Conservation (phyloP, 106 monocot species). For the Apostasia ramifera region DNA sequence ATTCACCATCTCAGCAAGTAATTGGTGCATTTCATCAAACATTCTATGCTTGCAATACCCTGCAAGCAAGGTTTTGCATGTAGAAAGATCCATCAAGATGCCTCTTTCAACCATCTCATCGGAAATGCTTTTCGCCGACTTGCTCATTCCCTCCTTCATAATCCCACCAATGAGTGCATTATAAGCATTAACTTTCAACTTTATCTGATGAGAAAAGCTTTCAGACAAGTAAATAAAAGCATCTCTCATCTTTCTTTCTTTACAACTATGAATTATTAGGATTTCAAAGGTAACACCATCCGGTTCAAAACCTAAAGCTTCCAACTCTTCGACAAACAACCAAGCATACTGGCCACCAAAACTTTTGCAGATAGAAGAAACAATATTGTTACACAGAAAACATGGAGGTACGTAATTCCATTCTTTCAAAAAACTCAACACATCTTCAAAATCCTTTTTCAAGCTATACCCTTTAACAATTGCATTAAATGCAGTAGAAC, state of each 20-base stretch:
- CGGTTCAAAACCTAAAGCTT: constrained; percentile 42
- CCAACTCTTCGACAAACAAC: constrained; percentile 42
- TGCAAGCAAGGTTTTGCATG: constrained; percentile 73
- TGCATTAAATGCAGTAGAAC: constrained; percentile 20
- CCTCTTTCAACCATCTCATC: constrained; percentile 64
- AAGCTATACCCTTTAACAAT: constrained; percentile 47
- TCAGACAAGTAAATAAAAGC: constrained; percentile 70
- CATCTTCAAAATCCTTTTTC: constrained; percentile 66
- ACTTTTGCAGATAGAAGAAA: constrained; percentile 48
- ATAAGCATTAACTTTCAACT: constrained; percentile 42
- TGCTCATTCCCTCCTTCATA: constrained; percentile 52
- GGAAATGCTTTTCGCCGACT: constrained; percentile 42
- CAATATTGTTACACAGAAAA: constrained; percentile 48
- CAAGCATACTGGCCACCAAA: constrained; percentile 45
- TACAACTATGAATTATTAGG: constrained; percentile 68
- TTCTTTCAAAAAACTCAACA: constrained; percentile 54
- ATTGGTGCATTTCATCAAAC: constrained; percentile 49
- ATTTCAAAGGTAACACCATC: constrained; percentile 66
- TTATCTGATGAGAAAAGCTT: constrained; percentile 41
- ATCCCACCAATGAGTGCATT: constrained; percentile 73
- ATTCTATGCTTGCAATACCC: constrained; percentile 70
- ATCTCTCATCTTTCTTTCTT: constrained; percentile 44
- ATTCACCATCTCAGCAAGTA: constrained; percentile 38
- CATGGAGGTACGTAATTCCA: constrained; percentile 48
- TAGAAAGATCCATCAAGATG: constrained; percentile 28